Percentiles rank a stretch among this genome's conserved stretches.
phyloP scores from a whole-genome alignment of 1,139 yeast species.

The Hemisphaericaspora subhashii region DNA sequence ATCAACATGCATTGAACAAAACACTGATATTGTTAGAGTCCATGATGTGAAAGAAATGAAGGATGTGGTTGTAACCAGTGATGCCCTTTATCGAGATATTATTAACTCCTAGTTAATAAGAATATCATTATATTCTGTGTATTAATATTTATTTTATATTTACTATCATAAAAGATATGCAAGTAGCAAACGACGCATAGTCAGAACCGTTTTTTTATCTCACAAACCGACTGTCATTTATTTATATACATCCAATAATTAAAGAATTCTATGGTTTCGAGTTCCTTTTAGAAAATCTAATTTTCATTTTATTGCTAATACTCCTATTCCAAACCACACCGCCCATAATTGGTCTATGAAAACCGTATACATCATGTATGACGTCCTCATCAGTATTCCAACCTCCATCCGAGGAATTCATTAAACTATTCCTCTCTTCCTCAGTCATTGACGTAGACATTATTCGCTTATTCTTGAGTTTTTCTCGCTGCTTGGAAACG shows the following conservation, averaged over 20 bases:
- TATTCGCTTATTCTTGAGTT: slow-evolving; percentile 41
- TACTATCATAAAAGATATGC: too few relatives aligned
- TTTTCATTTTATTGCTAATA: slow-evolving; percentile 51
- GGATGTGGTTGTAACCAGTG: slow-evolving; percentile 68
- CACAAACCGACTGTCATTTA: too few relatives aligned
- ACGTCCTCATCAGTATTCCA: slow-evolving; percentile 24
- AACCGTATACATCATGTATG: slow-evolving; percentile 50
- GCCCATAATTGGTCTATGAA: slow-evolving; percentile 52
- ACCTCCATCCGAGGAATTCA: slow-evolving; percentile 12
- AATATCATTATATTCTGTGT: background rate
- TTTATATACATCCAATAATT: too few relatives aligned
- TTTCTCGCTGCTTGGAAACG: slow-evolving; percentile 62
- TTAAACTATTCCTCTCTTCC: slow-evolving; percentile 39
- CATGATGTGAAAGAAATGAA: slow-evolving; percentile 76
- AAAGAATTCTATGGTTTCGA: too few relatives aligned
- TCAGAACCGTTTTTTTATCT: too few relatives aligned
- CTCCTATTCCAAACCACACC: slow-evolving; percentile 59
- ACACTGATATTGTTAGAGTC: slow-evolving; percentile 81
- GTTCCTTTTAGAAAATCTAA: slow-evolving; percentile 31
- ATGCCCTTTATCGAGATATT: slow-evolving; percentile 63
- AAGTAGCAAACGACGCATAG: too few relatives aligned
- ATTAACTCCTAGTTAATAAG: slow-evolving; percentile 2
- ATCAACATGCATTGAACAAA: slow-evolving; percentile 71
- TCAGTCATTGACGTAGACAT: slow-evolving; percentile 39
- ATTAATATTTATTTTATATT: background rate